Percentiles rank a stretch among this genome's conserved stretches.
Evolutionary conservation across 768 basidiomycete species (phyloP).

Genomic region (Grammothele lineata): DNA sequence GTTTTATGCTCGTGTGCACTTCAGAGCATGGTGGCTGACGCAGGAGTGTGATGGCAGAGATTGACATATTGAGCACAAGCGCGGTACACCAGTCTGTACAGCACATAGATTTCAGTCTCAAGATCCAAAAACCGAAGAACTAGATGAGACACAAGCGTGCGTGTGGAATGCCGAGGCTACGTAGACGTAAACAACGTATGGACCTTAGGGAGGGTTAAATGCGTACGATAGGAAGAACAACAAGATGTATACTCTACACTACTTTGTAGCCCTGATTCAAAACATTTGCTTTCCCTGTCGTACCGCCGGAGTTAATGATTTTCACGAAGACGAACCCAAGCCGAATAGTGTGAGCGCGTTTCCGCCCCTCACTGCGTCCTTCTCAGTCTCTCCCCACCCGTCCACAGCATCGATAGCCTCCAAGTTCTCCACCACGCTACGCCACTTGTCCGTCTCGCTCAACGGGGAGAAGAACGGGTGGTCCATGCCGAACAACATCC

Average conservation of each 20-base stretch:
- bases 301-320: too few relatives aligned
- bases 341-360: constrained; percentile 75
- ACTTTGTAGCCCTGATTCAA: too few relatives aligned
- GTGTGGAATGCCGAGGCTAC: too few relatives aligned
- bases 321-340: constrained; percentile 15
- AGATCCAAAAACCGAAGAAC: constrained; percentile 71
- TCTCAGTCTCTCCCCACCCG: constrained; percentile 58
- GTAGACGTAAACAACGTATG: too few relatives aligned
- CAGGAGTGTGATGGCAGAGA: constrained; percentile 55
- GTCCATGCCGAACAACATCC: constrained; percentile 81
- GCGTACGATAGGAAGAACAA: too few relatives aligned
- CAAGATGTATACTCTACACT: too few relatives aligned
- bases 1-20: too few relatives aligned
- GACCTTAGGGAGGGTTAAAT: too few relatives aligned
- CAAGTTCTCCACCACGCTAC: constrained; percentile 80
- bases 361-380: constrained; percentile 59
- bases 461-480: constrained; percentile 91
- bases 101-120: constrained; percentile 95
- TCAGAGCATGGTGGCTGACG: neutral
- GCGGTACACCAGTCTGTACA: constrained; percentile 87
- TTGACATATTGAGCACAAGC: constrained; percentile 93
- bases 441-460: constrained; percentile 64
- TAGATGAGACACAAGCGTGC: too few relatives aligned
- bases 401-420: constrained; percentile 68
- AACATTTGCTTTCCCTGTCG: too few relatives aligned